Evolutionary conservation across 768 basidiomycete species (phyloP), one percentile per base, ranked within the genome.

Genomic region (Psilocybe cyanescens): DNA sequence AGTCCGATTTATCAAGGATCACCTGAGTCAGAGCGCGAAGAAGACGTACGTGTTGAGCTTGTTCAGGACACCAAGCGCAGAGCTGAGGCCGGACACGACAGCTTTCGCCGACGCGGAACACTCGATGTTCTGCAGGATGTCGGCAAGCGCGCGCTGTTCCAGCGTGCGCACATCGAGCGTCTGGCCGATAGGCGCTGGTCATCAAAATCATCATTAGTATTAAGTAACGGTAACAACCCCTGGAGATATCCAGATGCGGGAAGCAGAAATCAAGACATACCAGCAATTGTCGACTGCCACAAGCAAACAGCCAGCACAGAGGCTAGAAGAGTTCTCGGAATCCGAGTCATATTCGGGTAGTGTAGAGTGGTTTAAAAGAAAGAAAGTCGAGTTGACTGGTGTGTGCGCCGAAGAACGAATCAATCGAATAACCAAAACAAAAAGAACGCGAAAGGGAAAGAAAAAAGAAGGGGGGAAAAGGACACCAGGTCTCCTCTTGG

Each of bases 101-200:
- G 65, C 64, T 30, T 55, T 55, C 3, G 68, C 68, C 30, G 68
- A 67, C 8, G 63, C 54, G 4, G 68, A 70, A 52, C 67, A 70
- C 56, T 66, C 67, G 51, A 70, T 70, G 65, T 70, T 70, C 53
- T 70, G 63, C 45, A 70, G 64, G 54, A 66, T 66, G 58, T 57
- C 59, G 6, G 67, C 52, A 5, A 67, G 63, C 6, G 61, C 62
- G 16, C 66, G 66, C n/a, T 59, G 57, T 45, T 66, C 66, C 19
- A 66, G 50, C 19, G 62, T 52, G 29, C 60, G 60, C 44, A 60
- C 48, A 7, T 67, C 65, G 31, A 65, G 33, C 2, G 54, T 44
- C 14, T 64, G 66, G 41, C 29, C 57, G 5, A 64, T 41, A 17
- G 66, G 66, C 19, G 64, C 66, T 67, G 12, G 3, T n/a, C 8